Evolutionary conservation across 805 yeast species (phyloP).

Genomic region (Lipomyces mesembrius): DNA sequence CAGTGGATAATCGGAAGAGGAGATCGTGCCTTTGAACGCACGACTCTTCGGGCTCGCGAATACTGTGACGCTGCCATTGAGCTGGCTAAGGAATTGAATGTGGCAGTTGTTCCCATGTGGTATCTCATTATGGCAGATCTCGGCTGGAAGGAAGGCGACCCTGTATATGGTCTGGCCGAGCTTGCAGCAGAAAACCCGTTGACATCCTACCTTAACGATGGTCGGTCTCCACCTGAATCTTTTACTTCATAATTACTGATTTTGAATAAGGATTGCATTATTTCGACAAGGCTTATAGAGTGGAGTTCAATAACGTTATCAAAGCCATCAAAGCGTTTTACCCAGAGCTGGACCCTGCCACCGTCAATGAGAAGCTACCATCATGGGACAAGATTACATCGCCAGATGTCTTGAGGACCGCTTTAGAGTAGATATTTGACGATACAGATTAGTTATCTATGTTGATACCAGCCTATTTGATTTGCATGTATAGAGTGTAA

Average conservation of each 20-base stretch:
- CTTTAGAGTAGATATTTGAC: not conserved
- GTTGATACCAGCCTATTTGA: not conserved
- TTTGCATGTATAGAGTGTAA: not conserved
- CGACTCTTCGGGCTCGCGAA: slow-evolving; percentile 50
- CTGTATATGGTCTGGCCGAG: slow-evolving; percentile 27
- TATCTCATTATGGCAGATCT: slow-evolving; percentile 49
- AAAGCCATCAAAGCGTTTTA: slow-evolving; percentile 49
- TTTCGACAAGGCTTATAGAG: slow-evolving; percentile 56
- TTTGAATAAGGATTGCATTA: slow-evolving; percentile 59
- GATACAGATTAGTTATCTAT: not conserved
- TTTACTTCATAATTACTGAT: slow-evolving; percentile 33
- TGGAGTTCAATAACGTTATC: slow-evolving; percentile 53
- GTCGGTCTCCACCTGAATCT: slow-evolving; percentile 11
- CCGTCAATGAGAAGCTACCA: slow-evolving; percentile 46
- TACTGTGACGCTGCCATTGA: slow-evolving; percentile 59
- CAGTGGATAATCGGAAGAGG: slow-evolving; percentile 24
- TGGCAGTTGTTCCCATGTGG: slow-evolving; percentile 66
- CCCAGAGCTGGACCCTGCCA: slow-evolving; percentile 56
- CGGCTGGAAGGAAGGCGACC: slow-evolving; percentile 49
- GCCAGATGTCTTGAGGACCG: slow-evolving; percentile 7
- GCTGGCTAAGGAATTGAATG: slow-evolving; percentile 53
- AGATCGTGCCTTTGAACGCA: slow-evolving; percentile 45
- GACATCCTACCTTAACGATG: slow-evolving; percentile 27
- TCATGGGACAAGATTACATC: slow-evolving; percentile 8
- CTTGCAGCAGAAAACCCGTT: slow-evolving; percentile 41